These are phyloP conservation scores for Colletotrichum coccodes DNA, from an alignment of 2,329 filamentous ascomycete species.

Conservation along the genomic window DNA sequence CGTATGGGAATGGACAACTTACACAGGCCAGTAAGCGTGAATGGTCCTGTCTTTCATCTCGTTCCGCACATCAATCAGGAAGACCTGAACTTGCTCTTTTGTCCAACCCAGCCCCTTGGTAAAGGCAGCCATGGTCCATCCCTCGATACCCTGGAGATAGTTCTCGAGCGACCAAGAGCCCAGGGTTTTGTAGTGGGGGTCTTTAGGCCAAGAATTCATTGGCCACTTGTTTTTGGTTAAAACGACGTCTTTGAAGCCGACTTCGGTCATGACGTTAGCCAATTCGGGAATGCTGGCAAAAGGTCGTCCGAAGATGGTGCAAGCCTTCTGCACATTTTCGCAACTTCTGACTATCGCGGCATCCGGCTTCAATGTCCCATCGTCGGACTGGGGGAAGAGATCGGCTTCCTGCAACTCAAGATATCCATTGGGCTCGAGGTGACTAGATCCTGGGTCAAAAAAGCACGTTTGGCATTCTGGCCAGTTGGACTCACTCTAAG, in stretches of 20 bases:
- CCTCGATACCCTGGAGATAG: conserved; percentile 36
- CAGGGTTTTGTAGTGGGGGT: conserved; percentile 60
- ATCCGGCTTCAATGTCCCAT: conserved; percentile 45
- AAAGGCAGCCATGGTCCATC: conserved; percentile 34
- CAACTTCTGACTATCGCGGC: conserved; percentile 43
- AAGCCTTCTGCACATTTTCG: conserved; percentile 41
- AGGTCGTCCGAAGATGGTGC: conserved; percentile 40
- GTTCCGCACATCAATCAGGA: neutral
- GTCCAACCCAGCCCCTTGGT: conserved; percentile 6
- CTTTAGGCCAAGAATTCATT: conserved; percentile 60
- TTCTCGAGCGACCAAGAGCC: conserved; percentile 46
- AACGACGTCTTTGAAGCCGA: conserved; percentile 62
- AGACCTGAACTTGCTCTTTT: neutral
- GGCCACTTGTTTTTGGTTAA: conserved; percentile 61
- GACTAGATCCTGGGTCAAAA: conserved; percentile 20
- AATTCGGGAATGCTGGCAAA: conserved; percentile 38
- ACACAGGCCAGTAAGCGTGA: conserved; percentile 13
- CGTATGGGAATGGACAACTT: neutral
- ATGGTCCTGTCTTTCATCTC: neutral
- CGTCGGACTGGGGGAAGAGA: conserved; percentile 46
- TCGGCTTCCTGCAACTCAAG: conserved; percentile 42
- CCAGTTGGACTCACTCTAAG: conserved; percentile 21
- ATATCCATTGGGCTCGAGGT: conserved; percentile 39
- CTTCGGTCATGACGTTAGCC: conserved; percentile 53
- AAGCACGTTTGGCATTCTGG: conserved; percentile 16